A percentile compares a stretch with the other conserved stretches of the same genome.
phyloP scores from a whole-genome alignment of 352 stramenopile genomes.

The Saprolegnia diclina region DNA sequence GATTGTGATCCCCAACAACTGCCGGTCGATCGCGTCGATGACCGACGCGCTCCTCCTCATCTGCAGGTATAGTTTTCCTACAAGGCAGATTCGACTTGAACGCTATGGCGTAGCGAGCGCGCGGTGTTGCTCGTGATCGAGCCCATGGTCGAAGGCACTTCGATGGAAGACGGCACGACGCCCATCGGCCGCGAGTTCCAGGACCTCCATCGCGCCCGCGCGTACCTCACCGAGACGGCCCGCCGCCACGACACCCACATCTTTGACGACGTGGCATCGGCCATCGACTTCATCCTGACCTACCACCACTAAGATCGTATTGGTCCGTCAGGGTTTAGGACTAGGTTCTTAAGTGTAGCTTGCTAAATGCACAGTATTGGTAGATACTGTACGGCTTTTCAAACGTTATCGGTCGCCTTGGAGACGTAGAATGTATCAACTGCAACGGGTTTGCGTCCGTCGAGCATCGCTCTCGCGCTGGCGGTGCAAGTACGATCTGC shows the following conservation, averaged over 20 bases:
- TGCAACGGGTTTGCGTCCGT: too few species aligned
- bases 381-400: too few species aligned
- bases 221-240: constrained; percentile 82
- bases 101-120: constrained; percentile 34
- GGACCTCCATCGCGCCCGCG: constrained; percentile 65
- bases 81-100: background rate
- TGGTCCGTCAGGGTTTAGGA: too few species aligned
- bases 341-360: too few species aligned
- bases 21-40: constrained; percentile 77
- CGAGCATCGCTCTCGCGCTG: too few species aligned
- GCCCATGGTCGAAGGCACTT: constrained; percentile 51
- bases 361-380: too few species aligned
- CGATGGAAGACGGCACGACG: constrained; percentile 39
- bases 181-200: constrained; percentile 68
- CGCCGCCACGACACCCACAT: constrained; percentile 71
- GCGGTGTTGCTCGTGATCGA: constrained; percentile 78
- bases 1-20: constrained; percentile 70
- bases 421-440: too few species aligned
- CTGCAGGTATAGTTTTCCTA: constrained; percentile 25
- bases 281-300: constrained; percentile 54
- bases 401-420: too few species aligned
- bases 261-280: constrained; percentile 55
- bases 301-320: background rate
- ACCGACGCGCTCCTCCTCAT: constrained; percentile 75
- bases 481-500: too few species aligned